These are phyloP conservation scores for Suaeda aralocaspica DNA, from an alignment of 148 eudicot genomes.

Conservation along the genomic window DNA sequence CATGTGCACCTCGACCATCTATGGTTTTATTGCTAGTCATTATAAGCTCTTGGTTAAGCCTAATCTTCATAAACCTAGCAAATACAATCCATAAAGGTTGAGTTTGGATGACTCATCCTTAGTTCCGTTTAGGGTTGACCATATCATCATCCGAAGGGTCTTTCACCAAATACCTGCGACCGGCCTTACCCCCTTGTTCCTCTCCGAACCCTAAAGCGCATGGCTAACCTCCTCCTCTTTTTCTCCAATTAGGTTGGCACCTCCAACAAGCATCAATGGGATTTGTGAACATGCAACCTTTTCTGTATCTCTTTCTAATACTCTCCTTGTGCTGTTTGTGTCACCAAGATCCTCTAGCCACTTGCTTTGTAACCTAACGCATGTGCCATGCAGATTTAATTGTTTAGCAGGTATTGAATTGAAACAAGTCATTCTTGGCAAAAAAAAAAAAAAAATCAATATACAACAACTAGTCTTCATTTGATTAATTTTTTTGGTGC, in stretches of 20 bases:
- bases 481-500: too few relatives aligned
- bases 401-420: too few relatives aligned
- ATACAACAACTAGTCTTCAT: background rate
- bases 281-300: slow-evolving; percentile 39
- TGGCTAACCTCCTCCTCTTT: slow-evolving; percentile 46
- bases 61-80: slow-evolving; percentile 41
- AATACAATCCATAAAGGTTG: slow-evolving; percentile 69
- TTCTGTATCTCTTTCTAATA: slow-evolving; percentile 21
- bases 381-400: too few relatives aligned
- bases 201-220: slow-evolving; percentile 58
- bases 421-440: too few relatives aligned
- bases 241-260: slow-evolving; percentile 39
- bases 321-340: slow-evolving; percentile 44
- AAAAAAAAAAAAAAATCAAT: background rate
- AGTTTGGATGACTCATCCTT: slow-evolving; percentile 52
- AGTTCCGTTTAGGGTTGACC: slow-evolving; percentile 59
- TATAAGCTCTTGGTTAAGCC: slow-evolving; percentile 56
- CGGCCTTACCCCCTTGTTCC: slow-evolving; percentile 56
- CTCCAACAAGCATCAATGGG: slow-evolving; percentile 70
- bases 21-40: slow-evolving; percentile 62
- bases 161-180: slow-evolving; percentile 41
- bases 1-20: slow-evolving; percentile 55
- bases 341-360: slow-evolving; percentile 1
- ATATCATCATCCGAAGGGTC: slow-evolving; percentile 52
- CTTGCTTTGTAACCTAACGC: slow-evolving; percentile 9